phyloP scores from a whole-genome alignment of 192 early-diverging fungal genomes.

The Umbelopsis isabellina region DNA sequence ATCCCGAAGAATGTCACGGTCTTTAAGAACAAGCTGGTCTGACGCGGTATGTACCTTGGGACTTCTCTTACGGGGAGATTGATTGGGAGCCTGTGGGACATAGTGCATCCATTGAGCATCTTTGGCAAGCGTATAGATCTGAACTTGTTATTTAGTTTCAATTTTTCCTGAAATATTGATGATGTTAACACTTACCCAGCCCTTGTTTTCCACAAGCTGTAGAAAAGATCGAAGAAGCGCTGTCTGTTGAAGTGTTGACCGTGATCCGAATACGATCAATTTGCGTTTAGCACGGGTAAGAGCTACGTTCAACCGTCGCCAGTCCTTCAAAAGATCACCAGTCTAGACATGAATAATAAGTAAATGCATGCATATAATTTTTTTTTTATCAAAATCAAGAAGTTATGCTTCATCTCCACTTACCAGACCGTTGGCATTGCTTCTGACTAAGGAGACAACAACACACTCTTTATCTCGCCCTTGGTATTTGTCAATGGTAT shows the following conservation, averaged over 20 bases:
- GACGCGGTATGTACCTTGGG: neutral
- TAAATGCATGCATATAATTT: neutral
- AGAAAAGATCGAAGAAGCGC: slow-evolving; percentile 62
- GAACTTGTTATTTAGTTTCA: neutral
- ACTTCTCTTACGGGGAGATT: neutral
- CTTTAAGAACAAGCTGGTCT: neutral
- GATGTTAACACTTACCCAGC: slow-evolving; percentile 41
- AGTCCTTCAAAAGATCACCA: slow-evolving; percentile 88
- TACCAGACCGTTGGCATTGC: slow-evolving; percentile 69
- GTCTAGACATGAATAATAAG: slow-evolving; percentile 45
- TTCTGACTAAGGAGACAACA: slow-evolving; percentile 87
- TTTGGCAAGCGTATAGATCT: slow-evolving; percentile 23
- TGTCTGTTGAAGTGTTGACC: slow-evolving; percentile 64
- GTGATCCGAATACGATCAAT: slow-evolving; percentile 87
- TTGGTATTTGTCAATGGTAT: slow-evolving; percentile 93
- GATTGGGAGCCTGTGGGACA: slow-evolving; percentile 5
- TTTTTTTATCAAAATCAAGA: neutral
- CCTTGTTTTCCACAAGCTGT: slow-evolving; percentile 37
- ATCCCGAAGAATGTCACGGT: slow-evolving; percentile 18
- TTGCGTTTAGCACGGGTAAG: slow-evolving; percentile 89
- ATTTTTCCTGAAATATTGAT: neutral
- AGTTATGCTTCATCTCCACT: slow-evolving; percentile 17
- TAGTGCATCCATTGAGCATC: slow-evolving; percentile 23
- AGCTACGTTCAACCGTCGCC: slow-evolving; percentile 93
- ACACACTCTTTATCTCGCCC: slow-evolving; percentile 92